Percentiles rank a stretch among this genome's conserved stretches.
Evolutionary conservation across 352 stramenopile species (phyloP).

Genomic region (Nothophytophthora sp.): DNA sequence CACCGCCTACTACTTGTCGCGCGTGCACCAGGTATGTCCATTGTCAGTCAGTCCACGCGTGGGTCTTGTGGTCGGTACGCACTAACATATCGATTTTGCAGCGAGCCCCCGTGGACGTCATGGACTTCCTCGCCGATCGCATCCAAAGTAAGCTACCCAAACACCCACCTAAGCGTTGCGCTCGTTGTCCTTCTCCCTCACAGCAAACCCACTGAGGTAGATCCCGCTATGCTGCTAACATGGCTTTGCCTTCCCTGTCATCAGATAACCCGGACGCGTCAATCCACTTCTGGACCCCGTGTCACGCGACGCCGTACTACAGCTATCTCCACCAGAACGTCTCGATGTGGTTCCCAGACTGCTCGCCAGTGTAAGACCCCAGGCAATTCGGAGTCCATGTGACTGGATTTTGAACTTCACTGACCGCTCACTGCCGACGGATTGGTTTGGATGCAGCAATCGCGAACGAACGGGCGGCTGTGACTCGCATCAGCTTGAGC

Average conservation of each 20-base stretch:
- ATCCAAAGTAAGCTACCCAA: slow-evolving; percentile 44
- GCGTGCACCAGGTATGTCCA: slow-evolving; percentile 46
- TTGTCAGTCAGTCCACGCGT: slow-evolving; percentile 17
- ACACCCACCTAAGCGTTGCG: not conserved
- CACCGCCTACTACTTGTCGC: slow-evolving; percentile 70
- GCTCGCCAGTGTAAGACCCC: slow-evolving; percentile 65
- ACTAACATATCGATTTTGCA: slow-evolving; percentile 15
- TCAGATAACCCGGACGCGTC: slow-evolving; percentile 41
- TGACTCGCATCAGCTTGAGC: slow-evolving; percentile 70
- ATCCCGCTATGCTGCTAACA: too few relatives aligned
- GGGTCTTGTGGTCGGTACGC: not conserved
- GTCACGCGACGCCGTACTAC: slow-evolving; percentile 88
- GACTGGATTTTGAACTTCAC: not conserved
- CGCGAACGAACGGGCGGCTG: slow-evolving; percentile 55
- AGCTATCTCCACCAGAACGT: slow-evolving; percentile 84
- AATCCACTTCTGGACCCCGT: slow-evolving; percentile 87
- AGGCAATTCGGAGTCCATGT: not conserved
- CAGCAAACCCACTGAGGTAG: too few relatives aligned
- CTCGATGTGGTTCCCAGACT: slow-evolving; percentile 88
- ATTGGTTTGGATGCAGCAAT: slow-evolving; percentile 37
- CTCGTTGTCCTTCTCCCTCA: too few relatives aligned
- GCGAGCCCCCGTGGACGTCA: slow-evolving; percentile 74
- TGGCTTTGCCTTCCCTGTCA: not conserved
- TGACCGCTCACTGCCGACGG: slow-evolving; percentile 1
- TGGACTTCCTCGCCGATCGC: slow-evolving; percentile 70